These are phyloP conservation scores for Xylaria longipes DNA, from an alignment of 495 filamentous ascomycete genomes.

Conservation along the genomic window DNA sequence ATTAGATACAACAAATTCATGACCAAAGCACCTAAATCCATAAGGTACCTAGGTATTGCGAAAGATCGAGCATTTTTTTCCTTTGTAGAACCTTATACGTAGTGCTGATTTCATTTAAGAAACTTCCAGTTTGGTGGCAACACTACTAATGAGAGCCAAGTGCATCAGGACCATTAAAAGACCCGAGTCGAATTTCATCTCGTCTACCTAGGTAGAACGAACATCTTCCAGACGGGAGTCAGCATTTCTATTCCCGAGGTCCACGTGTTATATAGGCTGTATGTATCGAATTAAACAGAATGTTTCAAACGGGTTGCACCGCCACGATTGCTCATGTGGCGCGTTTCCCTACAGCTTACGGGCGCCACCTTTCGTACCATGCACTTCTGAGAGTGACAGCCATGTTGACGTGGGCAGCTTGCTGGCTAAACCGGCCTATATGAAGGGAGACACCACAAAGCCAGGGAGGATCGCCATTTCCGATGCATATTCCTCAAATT, in stretches of 20 bases:
- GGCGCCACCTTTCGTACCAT: slow-evolving; percentile 1
- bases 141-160: not conserved
- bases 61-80: not conserved
- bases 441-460: slow-evolving; percentile 19
- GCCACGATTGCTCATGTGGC: slow-evolving; percentile 13
- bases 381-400: not conserved
- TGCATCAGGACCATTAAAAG: not conserved
- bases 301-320: slow-evolving; percentile 2
- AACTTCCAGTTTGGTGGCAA: no score
- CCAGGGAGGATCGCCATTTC: not conserved
- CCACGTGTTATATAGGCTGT: not conserved
- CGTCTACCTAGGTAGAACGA: no score
- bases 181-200: not conserved
- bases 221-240: not conserved
- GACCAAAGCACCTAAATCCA: not conserved
- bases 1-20: not conserved
- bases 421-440: slow-evolving; percentile 36
- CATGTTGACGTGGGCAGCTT: slow-evolving; percentile 41
- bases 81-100: no score
- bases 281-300: not conserved
- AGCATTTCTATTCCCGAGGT: not conserved
- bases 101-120: no score
- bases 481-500: not conserved
- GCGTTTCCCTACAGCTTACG: not conserved
- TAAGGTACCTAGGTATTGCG: not conserved